Percentiles rank a stretch among this genome's conserved stretches.
phyloP scores from a whole-genome alignment of 345 rosid genomes.

The Euphorbia tirucalli region DNA sequence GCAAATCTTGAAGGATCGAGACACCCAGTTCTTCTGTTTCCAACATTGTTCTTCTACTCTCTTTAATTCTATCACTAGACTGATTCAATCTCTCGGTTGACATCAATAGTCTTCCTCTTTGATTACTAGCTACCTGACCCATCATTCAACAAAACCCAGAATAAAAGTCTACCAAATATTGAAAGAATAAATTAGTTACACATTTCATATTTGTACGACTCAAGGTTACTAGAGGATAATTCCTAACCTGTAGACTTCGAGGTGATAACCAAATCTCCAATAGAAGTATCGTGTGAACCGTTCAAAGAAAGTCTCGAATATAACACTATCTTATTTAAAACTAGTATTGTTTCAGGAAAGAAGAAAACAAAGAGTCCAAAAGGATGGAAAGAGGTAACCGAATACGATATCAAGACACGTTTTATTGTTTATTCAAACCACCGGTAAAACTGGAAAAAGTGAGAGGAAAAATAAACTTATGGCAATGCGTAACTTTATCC shows the following conservation, averaged over 20 bases:
- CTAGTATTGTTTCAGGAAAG: no score
- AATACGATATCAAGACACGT: no score
- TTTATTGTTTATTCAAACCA: no score
- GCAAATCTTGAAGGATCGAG: conserved; percentile 24
- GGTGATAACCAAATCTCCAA: background rate
- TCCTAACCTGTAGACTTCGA: background rate
- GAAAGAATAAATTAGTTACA: background rate
- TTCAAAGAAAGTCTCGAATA: background rate
- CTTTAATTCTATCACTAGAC: conserved; percentile 20
- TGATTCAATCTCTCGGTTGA: conserved; percentile 21
- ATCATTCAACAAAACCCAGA: background rate
- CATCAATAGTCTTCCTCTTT: conserved; percentile 21
- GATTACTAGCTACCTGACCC: conserved; percentile 18
- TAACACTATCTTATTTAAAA: no score
- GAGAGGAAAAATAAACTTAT: background rate
- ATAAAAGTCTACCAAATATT: background rate
- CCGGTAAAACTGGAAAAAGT: no score
- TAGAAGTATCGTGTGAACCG: background rate
- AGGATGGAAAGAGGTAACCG: no score
- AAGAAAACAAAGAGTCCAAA: no score
- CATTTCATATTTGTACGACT: background rate
- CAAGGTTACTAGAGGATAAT: background rate
- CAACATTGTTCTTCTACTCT: conserved; percentile 26
- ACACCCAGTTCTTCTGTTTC: conserved; percentile 27
- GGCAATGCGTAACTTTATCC: background rate